A percentile compares a stretch with the other conserved stretches of the same genome.
Evolutionary conservation across 495 filamentous ascomycete genomes (phyloP).

Genomic region (Pseudotulostoma volvatum): DNA sequence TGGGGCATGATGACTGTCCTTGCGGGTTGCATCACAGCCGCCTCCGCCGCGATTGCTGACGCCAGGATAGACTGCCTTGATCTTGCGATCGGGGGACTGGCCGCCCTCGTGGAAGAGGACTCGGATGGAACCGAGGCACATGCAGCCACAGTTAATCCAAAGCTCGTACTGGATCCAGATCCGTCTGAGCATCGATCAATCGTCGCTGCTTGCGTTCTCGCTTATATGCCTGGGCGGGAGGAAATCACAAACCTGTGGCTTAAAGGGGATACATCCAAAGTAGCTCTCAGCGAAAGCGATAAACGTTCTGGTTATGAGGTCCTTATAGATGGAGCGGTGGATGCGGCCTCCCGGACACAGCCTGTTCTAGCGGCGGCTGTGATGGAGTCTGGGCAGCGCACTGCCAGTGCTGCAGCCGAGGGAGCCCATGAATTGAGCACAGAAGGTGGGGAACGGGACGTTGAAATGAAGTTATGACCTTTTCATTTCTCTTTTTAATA

Average conservation of each 20-base stretch:
- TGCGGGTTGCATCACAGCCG: constrained; percentile 82
- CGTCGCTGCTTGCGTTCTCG: constrained; percentile 71
- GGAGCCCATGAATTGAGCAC: too few relatives aligned
- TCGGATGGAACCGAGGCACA: constrained; percentile 11
- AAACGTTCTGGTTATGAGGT: constrained; percentile 27
- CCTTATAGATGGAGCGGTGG: constrained; percentile 45
- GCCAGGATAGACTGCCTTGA: constrained; percentile 94
- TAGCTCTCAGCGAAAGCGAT: constrained; percentile 14
- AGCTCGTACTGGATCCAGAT: constrained; percentile 65
- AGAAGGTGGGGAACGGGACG: constrained; percentile 1
- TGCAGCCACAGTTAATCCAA: constrained; percentile 2
- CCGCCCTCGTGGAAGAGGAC: constrained; percentile 47
- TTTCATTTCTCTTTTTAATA: neutral
- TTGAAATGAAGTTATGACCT: constrained; percentile 5
- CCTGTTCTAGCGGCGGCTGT: constrained; percentile 42
- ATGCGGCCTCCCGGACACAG: constrained; percentile 42
- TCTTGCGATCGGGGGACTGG: constrained; percentile 74
- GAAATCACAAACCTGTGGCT: constrained; percentile 91
- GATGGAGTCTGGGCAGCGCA: constrained; percentile 32
- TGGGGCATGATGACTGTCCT: constrained; percentile 83
- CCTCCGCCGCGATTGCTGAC: constrained; percentile 88
- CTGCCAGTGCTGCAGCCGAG: constrained; percentile 5
- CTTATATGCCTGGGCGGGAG: constrained; percentile 71
- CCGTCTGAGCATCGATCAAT: constrained; percentile 59
- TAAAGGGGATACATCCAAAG: constrained; percentile 50